Evolutionary conservation across 345 rosid genomes (phyloP).

Genomic region (Brassica napus): DNA sequence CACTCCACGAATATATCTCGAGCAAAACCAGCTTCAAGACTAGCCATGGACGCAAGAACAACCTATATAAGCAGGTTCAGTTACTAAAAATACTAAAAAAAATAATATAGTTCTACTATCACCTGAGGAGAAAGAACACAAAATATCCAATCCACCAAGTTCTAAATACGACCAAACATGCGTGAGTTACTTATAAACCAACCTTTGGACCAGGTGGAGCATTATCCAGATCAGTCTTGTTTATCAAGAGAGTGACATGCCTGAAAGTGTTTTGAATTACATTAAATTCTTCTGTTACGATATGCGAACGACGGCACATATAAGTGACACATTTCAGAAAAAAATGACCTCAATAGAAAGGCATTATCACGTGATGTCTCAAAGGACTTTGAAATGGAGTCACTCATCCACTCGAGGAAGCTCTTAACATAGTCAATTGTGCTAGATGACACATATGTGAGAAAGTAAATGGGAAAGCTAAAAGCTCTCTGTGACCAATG

Average conservation of each 20-base stretch:
- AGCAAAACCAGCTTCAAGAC: conserved; percentile 96
- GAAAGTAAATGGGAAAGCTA: conserved; percentile 81
- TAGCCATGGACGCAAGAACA: conserved; percentile 95
- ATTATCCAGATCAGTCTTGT: conserved; percentile 86
- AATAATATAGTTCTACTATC: neutral
- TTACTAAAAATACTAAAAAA: conserved; percentile 13
- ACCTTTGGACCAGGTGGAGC: conserved; percentile 97
- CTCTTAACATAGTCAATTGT: conserved; percentile 96
- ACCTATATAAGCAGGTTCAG: conserved; percentile 51
- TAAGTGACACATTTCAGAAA: neutral
- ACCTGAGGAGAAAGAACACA: conserved; percentile 7
- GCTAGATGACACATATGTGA: conserved; percentile 88
- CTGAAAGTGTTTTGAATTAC: conserved; percentile 49
- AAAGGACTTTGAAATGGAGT: conserved; percentile 91
- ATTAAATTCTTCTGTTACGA: neutral
- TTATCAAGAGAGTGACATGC: conserved; percentile 75
- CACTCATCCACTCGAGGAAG: conserved; percentile 99
- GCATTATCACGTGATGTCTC: conserved; percentile 98
- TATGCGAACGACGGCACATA: neutral
- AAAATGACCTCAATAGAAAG: conserved; percentile 75
- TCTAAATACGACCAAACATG: conserved; percentile 13
- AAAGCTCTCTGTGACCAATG: conserved; percentile 68
- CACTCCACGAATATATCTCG: conserved; percentile 95
- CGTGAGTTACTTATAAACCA: conserved; percentile 17
- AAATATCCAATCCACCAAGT: neutral